Evolutionary conservation across 768 basidiomycete genomes (phyloP), one percentile per base, ranked within the genome.

Genomic region (Trametes elegans): DNA sequence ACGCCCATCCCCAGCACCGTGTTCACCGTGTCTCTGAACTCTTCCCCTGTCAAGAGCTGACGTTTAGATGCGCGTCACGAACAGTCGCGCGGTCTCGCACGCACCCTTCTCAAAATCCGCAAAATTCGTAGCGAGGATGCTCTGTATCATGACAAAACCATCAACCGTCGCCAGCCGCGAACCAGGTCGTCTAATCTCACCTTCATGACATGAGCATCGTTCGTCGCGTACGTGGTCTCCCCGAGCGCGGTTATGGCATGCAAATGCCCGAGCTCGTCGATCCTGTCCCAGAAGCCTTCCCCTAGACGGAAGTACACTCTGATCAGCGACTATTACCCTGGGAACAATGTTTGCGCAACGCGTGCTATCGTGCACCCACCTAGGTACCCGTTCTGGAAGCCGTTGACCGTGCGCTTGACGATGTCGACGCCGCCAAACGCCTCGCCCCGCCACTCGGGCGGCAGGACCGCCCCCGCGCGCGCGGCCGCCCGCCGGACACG

Each of bases 1-100:
- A 84, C 75, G 6, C 83, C 83, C 0, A 71, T 75, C 14, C 81
- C 81, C 14, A 81, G 62, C 13, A 80, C 66, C 10, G 63, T 60
- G 24, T 65, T 39, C 16, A 71, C 66, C 14, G 66, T 63, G 36
- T 63, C 55, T 35, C 62, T 62, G 49, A 77, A 73, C 14, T 58
- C 62, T 14, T 59, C 62, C 1, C 75, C 75, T 77, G 51, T 7
- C n/a, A 21, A 29, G 0, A 49, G 32, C 5, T 26, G 18, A 23
- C 24, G 7, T 31, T 27, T 2, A 44, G n/a, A 19, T 32, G 31
- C 19, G 9, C 14, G 35, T 34, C 10, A 7, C 7, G 7, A 41
- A 3, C 27, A 8, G 36, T 39, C 3, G 13, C 3, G 14, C n/a
- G 18, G 28, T 5, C 7, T 24, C 14, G 10, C 26, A 24, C 35